These are phyloP conservation scores for Saitozyma sp. DNA, from an alignment of 768 basidiomycete genomes.

Conservation along the genomic window DNA sequence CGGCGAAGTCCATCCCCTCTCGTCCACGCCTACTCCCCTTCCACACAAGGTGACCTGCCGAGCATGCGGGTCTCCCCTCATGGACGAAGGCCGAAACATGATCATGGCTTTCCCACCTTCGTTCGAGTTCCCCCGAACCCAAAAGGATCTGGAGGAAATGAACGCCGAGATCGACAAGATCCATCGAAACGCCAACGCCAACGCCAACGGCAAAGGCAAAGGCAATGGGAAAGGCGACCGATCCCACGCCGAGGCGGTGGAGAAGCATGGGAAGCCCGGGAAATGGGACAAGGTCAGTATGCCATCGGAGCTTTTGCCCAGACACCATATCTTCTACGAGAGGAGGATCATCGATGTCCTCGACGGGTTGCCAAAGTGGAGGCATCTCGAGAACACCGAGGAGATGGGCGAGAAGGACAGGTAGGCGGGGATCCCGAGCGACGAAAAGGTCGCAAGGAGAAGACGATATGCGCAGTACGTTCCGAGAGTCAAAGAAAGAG, in stretches of 20 bases:
- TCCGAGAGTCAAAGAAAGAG: not conserved
- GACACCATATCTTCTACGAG: conserved; percentile 45
- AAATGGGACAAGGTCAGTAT: conserved; percentile 23
- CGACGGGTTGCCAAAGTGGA: conserved; percentile 41
- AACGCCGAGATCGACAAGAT: conserved; percentile 10
- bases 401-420: conserved; percentile 33
- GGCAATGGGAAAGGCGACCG: conserved; percentile 4
- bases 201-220: not conserved
- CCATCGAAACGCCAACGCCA: conserved; percentile 1
- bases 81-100: conserved; percentile 47
- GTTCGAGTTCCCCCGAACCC: conserved; percentile 37
- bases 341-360: conserved; percentile 32
- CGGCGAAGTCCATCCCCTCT: conserved; percentile 43
- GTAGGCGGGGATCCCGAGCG: not conserved
- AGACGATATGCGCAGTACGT: no score
- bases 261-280: conserved; percentile 14
- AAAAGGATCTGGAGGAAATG: conserved; percentile 27
- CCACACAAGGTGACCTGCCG: conserved; percentile 42
- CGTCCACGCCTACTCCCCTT: conserved; percentile 35
- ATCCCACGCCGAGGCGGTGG: conserved; percentile 4
- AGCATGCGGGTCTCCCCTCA: conserved; percentile 38
- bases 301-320: conserved; percentile 26
- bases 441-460: no score
- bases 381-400: conserved; percentile 34
- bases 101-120: conserved; percentile 44